Conservation (phyloP, 2,329 filamentous ascomycete genomes). For the Aquanectria penicillioides region DNA sequence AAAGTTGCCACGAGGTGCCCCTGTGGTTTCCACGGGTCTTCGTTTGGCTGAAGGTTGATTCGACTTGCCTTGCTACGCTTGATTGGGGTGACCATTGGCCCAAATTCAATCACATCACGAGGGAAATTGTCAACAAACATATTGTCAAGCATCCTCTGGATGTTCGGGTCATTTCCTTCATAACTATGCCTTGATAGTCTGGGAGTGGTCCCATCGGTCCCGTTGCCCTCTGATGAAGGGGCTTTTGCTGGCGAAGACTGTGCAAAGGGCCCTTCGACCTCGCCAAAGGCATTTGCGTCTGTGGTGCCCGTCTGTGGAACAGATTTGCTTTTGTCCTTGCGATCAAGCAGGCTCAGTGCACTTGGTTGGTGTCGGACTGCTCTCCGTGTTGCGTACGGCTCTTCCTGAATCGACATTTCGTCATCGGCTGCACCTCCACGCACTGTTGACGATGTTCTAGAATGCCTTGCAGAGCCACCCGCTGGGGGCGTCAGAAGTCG, state of each 20-base stretch:
- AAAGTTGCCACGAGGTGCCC: slow-evolving; percentile 89
- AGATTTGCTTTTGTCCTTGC: slow-evolving; percentile 68
- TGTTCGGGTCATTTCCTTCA: slow-evolving; percentile 77
- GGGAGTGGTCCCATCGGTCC: slow-evolving; percentile 47
- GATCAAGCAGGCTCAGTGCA: slow-evolving; percentile 67
- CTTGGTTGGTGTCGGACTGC: slow-evolving; percentile 67
- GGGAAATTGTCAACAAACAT: slow-evolving; percentile 82
- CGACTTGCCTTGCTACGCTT: slow-evolving; percentile 64
- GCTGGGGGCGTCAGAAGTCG: slow-evolving; percentile 46
- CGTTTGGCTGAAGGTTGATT: slow-evolving; percentile 54
- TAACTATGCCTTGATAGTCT: slow-evolving; percentile 80
- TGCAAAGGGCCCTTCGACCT: slow-evolving; percentile 67
- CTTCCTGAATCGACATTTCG: slow-evolving; percentile 50
- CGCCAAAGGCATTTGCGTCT: slow-evolving; percentile 67
- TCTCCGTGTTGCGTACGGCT: slow-evolving; percentile 54
- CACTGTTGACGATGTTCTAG: slow-evolving; percentile 48
- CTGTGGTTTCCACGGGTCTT: slow-evolving; percentile 79
- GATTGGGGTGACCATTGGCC: slow-evolving; percentile 80
- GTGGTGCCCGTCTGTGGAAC: slow-evolving; percentile 68
- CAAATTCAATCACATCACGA: slow-evolving; percentile 75
- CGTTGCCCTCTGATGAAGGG: slow-evolving; percentile 35
- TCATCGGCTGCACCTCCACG: slow-evolving; percentile 45
- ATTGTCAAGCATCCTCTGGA: slow-evolving; percentile 79
- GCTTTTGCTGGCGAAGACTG: slow-evolving; percentile 42
- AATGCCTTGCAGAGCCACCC: slow-evolving; percentile 49